Conservation (phyloP, 805 yeast species). For the Candida jianshihensis region DNA sequence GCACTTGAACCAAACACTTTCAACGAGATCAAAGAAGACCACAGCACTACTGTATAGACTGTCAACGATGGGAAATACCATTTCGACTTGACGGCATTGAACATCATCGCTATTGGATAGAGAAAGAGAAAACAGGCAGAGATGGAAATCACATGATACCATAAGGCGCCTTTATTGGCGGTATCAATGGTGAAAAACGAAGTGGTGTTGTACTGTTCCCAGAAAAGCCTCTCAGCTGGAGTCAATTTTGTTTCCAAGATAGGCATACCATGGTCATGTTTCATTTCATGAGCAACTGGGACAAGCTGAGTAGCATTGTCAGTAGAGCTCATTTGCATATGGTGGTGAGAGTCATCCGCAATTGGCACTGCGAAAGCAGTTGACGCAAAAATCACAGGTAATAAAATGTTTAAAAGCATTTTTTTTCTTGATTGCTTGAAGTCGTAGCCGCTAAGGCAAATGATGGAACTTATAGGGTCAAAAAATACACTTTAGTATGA, state of each 20-base stretch:
- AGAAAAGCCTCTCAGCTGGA: conserved; percentile 66
- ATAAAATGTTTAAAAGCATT: neutral
- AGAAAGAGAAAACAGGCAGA: conserved; percentile 40
- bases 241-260: conserved; percentile 59
- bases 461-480: no score
- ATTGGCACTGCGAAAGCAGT: conserved; percentile 1
- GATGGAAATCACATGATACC: conserved; percentile 44
- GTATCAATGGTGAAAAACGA: conserved; percentile 55
- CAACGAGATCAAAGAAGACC: conserved; percentile 47
- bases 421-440: no score
- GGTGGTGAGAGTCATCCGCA: conserved; percentile 18
- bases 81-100: conserved; percentile 51
- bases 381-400: neutral
- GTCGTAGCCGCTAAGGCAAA: no score
- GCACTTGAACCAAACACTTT: conserved; percentile 52
- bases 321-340: conserved; percentile 8
- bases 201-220: conserved; percentile 76
- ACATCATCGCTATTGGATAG: conserved; percentile 63
- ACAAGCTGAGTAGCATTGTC: conserved; percentile 11
- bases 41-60: conserved; percentile 37
- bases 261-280: conserved; percentile 63
- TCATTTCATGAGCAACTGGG: conserved; percentile 42
- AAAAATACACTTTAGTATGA: no score
- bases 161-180: conserved; percentile 44
- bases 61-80: conserved; percentile 54